Evolutionary conservation across 768 basidiomycete genomes (phyloP), one percentile per base, ranked within the genome.

Genomic region (Lentinus brumalis): DNA sequence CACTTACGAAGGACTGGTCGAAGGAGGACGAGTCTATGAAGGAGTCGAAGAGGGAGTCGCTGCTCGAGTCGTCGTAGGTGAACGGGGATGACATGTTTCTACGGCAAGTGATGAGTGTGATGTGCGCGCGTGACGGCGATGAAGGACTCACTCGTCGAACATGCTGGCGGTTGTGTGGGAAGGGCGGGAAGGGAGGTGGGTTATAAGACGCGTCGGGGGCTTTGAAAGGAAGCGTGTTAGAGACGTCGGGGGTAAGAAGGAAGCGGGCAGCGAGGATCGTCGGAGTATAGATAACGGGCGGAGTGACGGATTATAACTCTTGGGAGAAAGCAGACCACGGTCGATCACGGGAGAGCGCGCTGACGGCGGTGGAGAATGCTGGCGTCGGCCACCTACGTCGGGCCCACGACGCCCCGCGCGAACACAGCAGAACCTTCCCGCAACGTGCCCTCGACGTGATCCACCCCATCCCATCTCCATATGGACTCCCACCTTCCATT

Each of bases 1-100:
- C 40, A 55, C 61, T 30, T 29, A 62, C 61, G 31, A 62, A 62
- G 40, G 61, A 54, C 16, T 58, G 61, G 57, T 58, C 52, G 15
- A 53, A 29, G 52, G 50, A 49, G 10, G 52, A 40, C 2, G 60
- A 55, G 54, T 61, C 50, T 12, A 52, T 52, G 60, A 52, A 61
- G 2, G 60, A 55, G 44, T 61, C 60, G 55, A 61, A 61, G 50
- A 61, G 55, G 4, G 55, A 18, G 50, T 61, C 54, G 49, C 39
- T 39, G 50, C 45, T 49, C 5, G 49, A 4, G 3, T 54, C 29
- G 49, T 26, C 31, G 29, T 53, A 21, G 32, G 45, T 26, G 26
- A 49, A 1, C 35, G 35, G 6, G 35, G 35, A 11, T 11, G 35
- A 11, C 35, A 35, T 35, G 15, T 5, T 46, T 12, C 12, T 30